Evolutionary conservation across 495 filamentous ascomycete species (phyloP), one percentile per base, ranked within the genome.

Genomic region (Trichocladium antarcticum): DNA sequence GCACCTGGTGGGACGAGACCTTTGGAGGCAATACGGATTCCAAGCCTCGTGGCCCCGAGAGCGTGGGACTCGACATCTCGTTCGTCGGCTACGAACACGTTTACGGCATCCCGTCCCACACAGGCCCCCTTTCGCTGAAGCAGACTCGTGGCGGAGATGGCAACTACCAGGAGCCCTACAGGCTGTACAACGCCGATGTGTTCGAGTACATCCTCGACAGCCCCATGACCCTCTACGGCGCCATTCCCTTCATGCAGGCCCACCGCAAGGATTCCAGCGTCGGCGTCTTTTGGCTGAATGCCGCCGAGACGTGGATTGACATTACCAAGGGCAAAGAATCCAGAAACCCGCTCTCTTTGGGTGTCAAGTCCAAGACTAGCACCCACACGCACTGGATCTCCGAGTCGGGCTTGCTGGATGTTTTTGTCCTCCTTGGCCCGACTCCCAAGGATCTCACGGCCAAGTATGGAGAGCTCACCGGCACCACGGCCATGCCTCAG

Each of bases 281-380:
- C 42, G 93, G 88, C 45, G 84, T 98, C n/a, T 95, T 98, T 67
- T 98, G 92, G 92, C 75, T 98, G 42, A 97, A 96, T 63, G 86
- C 87, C 36, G 92, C 92, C 3, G 92, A 98, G 67, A 97, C 89
- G 3, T 98, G 92, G 92, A 69, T 98, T 44, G 92, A 98, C 65
- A 83, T 98, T 52, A 78, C 83, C 58, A 97, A 96, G 67, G 63
- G 73, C n/a, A 87, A 83, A 57, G 73, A 75, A 27, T 74, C 79
- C 24, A 74, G 71, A 50, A 97, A 94, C 56, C 86, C 87, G 1
- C 73, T 93, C 22, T 74, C 80, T 24, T 74, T 96, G 40, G 85
- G 87, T 10, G 71, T 77, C 45, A 73, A 74, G 38, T 68, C 76
- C 12, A 85, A 79, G 57, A 84, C 73, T 5, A 79, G 78, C 54